Evolutionary conservation across 1,284 basidiomycete genomes (phyloP), one percentile per base, ranked within the genome.

Genomic region (Ustilago sp.): DNA sequence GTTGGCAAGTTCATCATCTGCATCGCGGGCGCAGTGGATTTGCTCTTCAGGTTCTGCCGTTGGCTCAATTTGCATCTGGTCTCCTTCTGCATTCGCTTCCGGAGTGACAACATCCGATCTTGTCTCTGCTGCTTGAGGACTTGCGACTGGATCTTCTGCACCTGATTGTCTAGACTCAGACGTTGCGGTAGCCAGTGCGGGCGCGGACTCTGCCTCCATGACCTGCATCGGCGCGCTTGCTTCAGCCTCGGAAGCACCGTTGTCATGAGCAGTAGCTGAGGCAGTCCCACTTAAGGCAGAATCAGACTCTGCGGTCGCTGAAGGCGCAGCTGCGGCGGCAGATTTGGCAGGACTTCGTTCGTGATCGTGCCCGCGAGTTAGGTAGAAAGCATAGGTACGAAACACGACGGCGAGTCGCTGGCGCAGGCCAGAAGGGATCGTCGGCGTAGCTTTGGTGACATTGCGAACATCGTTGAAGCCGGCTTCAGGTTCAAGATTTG

Each of bases 381-480:
- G n/a, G 38, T 51, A 52, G 1, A 31, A 15, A 19, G 39, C 8
- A 31, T 45, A 69, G 15, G 61, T 61, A 19, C 47, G 31, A 13
- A 63, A 36, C 8, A 50, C 48, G 48, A 50, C 11, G 48, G 48
- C 48, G 31, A 50, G 48, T 6, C 43, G 43, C 48, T 17, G 28
- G 28, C 48, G 48, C 12, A 63, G 23, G 0, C 57, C 51, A 12
- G 28, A n/a, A 17, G 67, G 61, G 12, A 59, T n/a, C 28, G 31
- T 52, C 39, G 1, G 50, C 23, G 43, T 15, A 11, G 11, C 19
- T 45, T 47, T 57, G 12, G 53, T 59, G n/a, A 41, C 43, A 15
- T 13, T 31, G 17, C 35, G 57, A 28, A 63, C 41, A 32, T 57
- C 57, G 19, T 11, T 38, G 41, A 63, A 41, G 45, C 60, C 53